phyloP scores from a whole-genome alignment of 2,329 filamentous ascomycete genomes.

The Phaeosphaeria sp. region DNA sequence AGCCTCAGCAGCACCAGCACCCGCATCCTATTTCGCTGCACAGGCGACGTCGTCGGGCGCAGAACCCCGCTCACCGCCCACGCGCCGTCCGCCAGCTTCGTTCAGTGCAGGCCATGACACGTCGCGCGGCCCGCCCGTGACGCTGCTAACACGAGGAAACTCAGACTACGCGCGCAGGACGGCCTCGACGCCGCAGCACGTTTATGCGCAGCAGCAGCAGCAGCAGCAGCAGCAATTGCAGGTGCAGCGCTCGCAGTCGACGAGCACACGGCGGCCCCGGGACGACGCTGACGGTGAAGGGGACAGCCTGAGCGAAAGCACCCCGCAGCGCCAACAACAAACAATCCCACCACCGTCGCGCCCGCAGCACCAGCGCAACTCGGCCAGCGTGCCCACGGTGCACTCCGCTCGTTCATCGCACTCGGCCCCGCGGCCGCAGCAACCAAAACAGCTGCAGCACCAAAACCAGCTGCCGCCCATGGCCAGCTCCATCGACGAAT shows the following conservation, averaged over 20 bases:
- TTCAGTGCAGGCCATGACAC: conserved; percentile 60
- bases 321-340: conserved; percentile 20
- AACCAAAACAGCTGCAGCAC: conserved; percentile 1
- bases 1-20: conserved; percentile 16
- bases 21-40: conserved; percentile 41
- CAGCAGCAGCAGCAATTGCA: conserved; percentile 30
- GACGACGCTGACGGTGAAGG: conserved; percentile 15
- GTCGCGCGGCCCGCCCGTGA: conserved; percentile 57
- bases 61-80: conserved; percentile 38
- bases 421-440: not conserved
- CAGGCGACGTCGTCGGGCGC: conserved; percentile 34
- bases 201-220: conserved; percentile 37
- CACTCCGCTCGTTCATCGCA: not conserved
- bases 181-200: conserved; percentile 32
- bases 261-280: conserved; percentile 18
- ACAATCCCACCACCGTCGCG: conserved; percentile 21
- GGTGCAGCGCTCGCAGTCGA: conserved; percentile 23
- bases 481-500: conserved; percentile 28
- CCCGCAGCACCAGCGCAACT: conserved; percentile 27
- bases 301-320: conserved; percentile 20
- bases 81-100: conserved; percentile 54
- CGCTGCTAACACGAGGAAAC: conserved; percentile 55
- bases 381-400: conserved; percentile 20
- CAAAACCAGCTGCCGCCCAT: conserved; percentile 18
- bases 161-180: conserved; percentile 40